These are phyloP conservation scores for Setaria viridis DNA, from an alignment of 202 grass and related monocot species.

Conservation along the genomic window DNA sequence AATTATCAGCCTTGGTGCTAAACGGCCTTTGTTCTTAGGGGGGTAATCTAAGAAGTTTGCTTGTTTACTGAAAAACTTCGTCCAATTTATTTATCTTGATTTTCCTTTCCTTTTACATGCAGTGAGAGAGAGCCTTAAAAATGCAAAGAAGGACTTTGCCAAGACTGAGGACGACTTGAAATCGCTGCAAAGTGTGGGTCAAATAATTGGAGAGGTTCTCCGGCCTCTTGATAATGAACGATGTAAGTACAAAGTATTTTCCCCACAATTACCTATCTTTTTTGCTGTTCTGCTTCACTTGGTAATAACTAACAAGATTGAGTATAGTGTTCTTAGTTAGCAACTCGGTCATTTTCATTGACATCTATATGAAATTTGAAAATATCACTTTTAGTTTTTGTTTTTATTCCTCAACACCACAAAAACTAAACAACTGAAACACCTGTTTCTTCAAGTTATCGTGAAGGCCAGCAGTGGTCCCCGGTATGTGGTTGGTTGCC, in stretches of 20 bases:
- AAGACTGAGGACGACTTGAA: constrained; percentile 99
- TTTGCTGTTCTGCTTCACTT: too few species aligned
- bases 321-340: neutral
- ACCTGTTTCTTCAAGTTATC: constrained; percentile 67
- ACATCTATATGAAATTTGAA: neutral
- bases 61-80: neutral
- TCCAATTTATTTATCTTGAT: constrained; percentile 25
- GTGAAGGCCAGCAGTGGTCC: constrained; percentile 99
- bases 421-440: constrained; percentile 39
- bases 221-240: constrained; percentile 96
- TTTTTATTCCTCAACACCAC: neutral
- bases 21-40: constrained; percentile 18
- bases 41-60: neutral
- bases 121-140: constrained; percentile 88
- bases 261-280: neutral
- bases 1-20: neutral
- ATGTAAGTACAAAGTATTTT: constrained; percentile 60
- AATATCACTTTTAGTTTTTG: neutral
- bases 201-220: constrained; percentile 99
- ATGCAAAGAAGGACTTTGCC: constrained; percentile 82
- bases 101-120: constrained; percentile 49
- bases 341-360: neutral
- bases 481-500: constrained; percentile 96
- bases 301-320: neutral
- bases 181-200: constrained; percentile 96